These are phyloP conservation scores for Fusarium denticulatum DNA, from an alignment of 2,329 filamentous ascomycete species.

Conservation along the genomic window DNA sequence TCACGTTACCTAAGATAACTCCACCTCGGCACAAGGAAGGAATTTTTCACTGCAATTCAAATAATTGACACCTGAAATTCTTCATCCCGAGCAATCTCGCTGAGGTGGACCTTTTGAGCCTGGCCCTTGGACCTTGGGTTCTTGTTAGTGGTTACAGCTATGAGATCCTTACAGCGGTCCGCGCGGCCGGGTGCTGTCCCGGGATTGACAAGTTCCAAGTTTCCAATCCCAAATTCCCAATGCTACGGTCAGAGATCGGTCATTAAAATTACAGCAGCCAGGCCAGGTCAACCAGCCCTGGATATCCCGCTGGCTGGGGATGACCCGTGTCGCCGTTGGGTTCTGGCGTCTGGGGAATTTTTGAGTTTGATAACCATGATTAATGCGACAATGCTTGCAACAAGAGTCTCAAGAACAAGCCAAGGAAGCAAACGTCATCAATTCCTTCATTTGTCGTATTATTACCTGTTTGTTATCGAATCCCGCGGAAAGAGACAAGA, in stretches of 20 bases:
- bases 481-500: neutral
- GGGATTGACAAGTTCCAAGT: slow-evolving; percentile 20
- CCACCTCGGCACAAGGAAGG: slow-evolving; percentile 11
- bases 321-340: neutral
- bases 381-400: slow-evolving; percentile 26
- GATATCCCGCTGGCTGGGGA: neutral
- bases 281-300: neutral
- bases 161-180: slow-evolving; percentile 14
- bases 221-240: slow-evolving; percentile 20
- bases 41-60: neutral
- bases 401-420: neutral
- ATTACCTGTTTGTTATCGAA: neutral
- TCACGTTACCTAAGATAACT: slow-evolving; percentile 8
- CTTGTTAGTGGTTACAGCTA: neutral
- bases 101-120: slow-evolving; percentile 13
- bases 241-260: slow-evolving; percentile 15
- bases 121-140: neutral
- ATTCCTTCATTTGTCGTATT: neutral
- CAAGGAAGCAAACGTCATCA: slow-evolving; percentile 18
- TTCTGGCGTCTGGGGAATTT: neutral
- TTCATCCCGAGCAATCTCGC: slow-evolving; percentile 31
- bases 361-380: slow-evolving; percentile 15
- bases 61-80: slow-evolving; percentile 13
- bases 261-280: slow-evolving; percentile 13
- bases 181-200: slow-evolving; percentile 10